Evolutionary conservation across 306 rosid species (phyloP).

Genomic region (Sindora glabra): DNA sequence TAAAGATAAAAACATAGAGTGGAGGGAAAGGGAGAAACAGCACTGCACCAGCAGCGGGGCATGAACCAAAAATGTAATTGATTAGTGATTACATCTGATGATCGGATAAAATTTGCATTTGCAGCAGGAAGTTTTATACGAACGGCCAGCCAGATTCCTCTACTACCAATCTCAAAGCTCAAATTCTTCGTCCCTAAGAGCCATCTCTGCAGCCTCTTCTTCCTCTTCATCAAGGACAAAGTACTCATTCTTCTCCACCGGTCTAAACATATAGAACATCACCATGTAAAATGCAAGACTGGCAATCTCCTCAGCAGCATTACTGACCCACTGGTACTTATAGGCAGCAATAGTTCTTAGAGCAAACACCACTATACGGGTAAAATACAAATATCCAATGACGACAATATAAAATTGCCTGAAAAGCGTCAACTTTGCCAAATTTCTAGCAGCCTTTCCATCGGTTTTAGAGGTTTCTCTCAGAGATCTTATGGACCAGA

Average conservation of each 20-base stretch:
- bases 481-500: constrained; percentile 82
- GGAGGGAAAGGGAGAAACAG: constrained; percentile 5
- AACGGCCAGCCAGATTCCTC: not conserved
- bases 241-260: constrained; percentile 81
- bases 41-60: constrained; percentile 23
- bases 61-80: constrained; percentile 23
- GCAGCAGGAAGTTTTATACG: not conserved
- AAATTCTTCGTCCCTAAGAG: constrained; percentile 77
- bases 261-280: constrained; percentile 95
- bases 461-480: constrained; percentile 87
- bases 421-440: constrained; percentile 78
- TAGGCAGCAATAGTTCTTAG: constrained; percentile 84
- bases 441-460: constrained; percentile 79
- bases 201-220: constrained; percentile 84
- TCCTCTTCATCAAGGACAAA: constrained; percentile 88
- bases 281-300: constrained; percentile 64
- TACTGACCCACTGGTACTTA: constrained; percentile 88
- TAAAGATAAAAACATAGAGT: no score
- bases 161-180: constrained; percentile 48
- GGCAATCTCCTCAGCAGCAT: constrained; percentile 83
- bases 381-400: constrained; percentile 79
- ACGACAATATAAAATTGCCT: constrained; percentile 88
- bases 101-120: constrained; percentile 4
- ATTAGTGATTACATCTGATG: not conserved
- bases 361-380: constrained; percentile 77